Evolutionary conservation across 805 yeast genomes (phyloP).

Genomic region (Spathaspora passalidarum): DNA sequence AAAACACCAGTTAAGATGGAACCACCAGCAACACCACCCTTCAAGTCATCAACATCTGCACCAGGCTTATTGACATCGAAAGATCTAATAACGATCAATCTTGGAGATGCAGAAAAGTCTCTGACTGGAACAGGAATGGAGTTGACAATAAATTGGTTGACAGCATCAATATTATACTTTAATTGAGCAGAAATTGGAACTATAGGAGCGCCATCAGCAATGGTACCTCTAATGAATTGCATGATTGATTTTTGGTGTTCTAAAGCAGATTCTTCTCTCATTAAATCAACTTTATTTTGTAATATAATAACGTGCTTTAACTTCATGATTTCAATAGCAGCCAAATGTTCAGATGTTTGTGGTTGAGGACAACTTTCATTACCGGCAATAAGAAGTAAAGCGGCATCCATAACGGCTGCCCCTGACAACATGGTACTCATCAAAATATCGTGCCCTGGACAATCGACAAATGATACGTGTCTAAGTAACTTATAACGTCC

Average conservation of each 20-base stretch:
- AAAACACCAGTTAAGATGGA: slow-evolving; percentile 96
- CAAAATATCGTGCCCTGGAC: slow-evolving; percentile 99
- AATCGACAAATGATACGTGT: slow-evolving; percentile 98
- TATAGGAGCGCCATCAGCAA: slow-evolving; percentile 98
- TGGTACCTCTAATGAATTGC: slow-evolving; percentile 93
- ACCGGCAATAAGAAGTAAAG: slow-evolving; percentile 92
- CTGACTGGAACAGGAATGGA: slow-evolving; percentile 95
- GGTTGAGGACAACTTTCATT: slow-evolving; percentile 99
- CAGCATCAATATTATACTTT: slow-evolving; percentile 98
- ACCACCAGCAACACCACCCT: slow-evolving; percentile 99
- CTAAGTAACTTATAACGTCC: slow-evolving; percentile 89
- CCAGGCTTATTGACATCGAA: slow-evolving; percentile 99
- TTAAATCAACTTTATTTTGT: slow-evolving; percentile 97
- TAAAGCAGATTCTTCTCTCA: slow-evolving; percentile 94
- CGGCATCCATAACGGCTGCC: slow-evolving; percentile 99
- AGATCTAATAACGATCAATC: slow-evolving; percentile 94
- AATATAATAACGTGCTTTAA: slow-evolving; percentile 92
- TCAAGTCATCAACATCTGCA: slow-evolving; percentile 91
- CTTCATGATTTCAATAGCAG: slow-evolving; percentile 99
- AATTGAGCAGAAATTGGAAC: slow-evolving; percentile 98
- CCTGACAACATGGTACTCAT: slow-evolving; percentile 99
- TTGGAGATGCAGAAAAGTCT: slow-evolving; percentile 91
- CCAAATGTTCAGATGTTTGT: slow-evolving; percentile 98
- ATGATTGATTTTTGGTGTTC: slow-evolving; percentile 93
- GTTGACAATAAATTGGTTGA: slow-evolving; percentile 92